Evolutionary conservation across 352 stramenopile species (phyloP).

Genomic region (Pythium coloratum): DNA sequence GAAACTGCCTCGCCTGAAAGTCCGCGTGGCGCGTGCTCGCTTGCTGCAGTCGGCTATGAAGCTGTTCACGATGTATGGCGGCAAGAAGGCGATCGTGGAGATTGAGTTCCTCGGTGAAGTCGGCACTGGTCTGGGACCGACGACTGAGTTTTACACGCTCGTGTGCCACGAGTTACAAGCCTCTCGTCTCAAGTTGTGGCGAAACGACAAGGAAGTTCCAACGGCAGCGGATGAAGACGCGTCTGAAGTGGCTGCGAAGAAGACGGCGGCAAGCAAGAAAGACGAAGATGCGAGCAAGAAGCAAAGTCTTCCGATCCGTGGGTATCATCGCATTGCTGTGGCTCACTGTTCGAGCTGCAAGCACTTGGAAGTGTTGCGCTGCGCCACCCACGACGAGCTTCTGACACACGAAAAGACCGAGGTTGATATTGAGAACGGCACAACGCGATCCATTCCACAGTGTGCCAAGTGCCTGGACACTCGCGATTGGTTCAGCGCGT

Average conservation of each 20-base stretch:
- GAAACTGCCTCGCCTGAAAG: slow-evolving; percentile 74
- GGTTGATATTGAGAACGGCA: not conserved
- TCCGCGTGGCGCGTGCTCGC: slow-evolving; percentile 59
- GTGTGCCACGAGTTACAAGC: slow-evolving; percentile 73
- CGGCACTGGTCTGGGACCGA: slow-evolving; percentile 67
- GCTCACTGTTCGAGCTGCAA: slow-evolving; percentile 59
- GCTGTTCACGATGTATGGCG: slow-evolving; percentile 67
- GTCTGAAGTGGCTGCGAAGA: slow-evolving; percentile 2
- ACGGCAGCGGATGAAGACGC: not conserved
- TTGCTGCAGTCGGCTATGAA: slow-evolving; percentile 74
- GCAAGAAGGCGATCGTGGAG: slow-evolving; percentile 75
- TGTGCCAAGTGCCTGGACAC: slow-evolving; percentile 55
- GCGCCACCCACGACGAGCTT: slow-evolving; percentile 44
- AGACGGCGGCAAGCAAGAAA: slow-evolving; percentile 22
- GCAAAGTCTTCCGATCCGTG: slow-evolving; percentile 45
- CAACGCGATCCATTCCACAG: slow-evolving; percentile 36
- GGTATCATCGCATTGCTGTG: slow-evolving; percentile 71
- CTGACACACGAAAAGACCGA: slow-evolving; percentile 56
- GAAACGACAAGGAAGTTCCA: slow-evolving; percentile 25
- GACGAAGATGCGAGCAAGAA: slow-evolving; percentile 15
- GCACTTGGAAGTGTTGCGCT: slow-evolving; percentile 48
- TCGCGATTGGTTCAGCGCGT: slow-evolving; percentile 40
- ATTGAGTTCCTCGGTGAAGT: slow-evolving; percentile 83
- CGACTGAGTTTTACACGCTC: slow-evolving; percentile 79
- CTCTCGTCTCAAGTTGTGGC: slow-evolving; percentile 57